A percentile compares a stretch with the other conserved stretches of the same genome.
phyloP scores from a whole-genome alignment of 768 basidiomycete genomes.

The Pleurotus ostreatus region DNA sequence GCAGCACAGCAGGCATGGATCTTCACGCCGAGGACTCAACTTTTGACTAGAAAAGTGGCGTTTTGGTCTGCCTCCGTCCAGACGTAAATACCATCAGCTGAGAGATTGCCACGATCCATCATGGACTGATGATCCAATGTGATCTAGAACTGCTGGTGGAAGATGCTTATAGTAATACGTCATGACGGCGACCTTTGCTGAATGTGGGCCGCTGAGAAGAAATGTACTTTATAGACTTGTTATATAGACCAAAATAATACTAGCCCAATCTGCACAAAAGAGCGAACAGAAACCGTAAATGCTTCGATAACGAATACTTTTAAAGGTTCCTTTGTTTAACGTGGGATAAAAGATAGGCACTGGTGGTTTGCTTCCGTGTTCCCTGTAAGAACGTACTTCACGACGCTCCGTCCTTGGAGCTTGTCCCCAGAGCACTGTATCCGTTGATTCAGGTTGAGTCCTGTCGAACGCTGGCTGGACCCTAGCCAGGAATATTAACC shows the following conservation, averaged over 20 bases:
- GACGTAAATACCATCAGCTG: conserved; percentile 3
- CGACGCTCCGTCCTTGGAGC: no score
- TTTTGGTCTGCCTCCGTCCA: conserved; percentile 3
- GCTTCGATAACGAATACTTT: background rate
- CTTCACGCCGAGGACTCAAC: background rate
- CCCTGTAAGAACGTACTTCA: no score
- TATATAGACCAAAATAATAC: background rate
- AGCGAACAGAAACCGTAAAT: background rate
- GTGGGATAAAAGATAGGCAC: conserved; percentile 31
- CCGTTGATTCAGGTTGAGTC: no score
- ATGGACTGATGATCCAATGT: background rate
- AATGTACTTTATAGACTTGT: background rate
- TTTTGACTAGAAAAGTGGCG: conserved; percentile 1
- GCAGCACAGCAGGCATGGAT: background rate
- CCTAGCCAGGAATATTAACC: no score
- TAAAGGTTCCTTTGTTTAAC: conserved; percentile 18
- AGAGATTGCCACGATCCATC: background rate
- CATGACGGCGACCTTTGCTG: conserved; percentile 6
- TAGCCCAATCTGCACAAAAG: background rate
- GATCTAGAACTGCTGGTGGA: background rate
- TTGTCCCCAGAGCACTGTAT: no score
- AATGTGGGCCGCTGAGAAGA: background rate
- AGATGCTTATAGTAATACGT: background rate
- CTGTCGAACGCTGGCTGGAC: no score
- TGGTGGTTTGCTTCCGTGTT: no score